Base-by-base conservation (phyloP, 179 eudicot species). In the Pouteria campechiana region DNA sequence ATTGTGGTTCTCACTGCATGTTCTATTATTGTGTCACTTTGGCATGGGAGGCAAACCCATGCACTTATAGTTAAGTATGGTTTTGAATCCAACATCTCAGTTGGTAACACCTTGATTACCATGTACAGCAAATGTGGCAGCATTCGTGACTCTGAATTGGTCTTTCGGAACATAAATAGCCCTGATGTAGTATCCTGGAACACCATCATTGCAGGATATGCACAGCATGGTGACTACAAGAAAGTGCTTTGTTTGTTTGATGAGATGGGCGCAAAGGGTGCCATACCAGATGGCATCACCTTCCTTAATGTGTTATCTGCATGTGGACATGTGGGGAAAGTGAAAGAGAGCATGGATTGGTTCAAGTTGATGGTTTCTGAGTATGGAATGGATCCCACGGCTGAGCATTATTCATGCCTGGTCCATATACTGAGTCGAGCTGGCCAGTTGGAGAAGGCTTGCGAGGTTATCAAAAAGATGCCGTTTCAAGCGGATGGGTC, bases 141-240 rank as follows among this genome's bases (percentile, higher is more conserved):
- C 28, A 54, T 55, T n/a, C 25, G 52, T 16, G 60, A 67, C 15
- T 83, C 78, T 0, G 81, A 82, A 50, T 17, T 39, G 9, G 8
- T 76, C 12, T 87, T 79, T 50, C 31, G 31, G 4, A 36, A 54
- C 8, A 21, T 82, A 28, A 75, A 80, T 11, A 31, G 17, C 18
- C 82, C 65, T 54, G 83, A 87, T 46, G 46, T 79, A n/a, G 69
- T 87, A 17, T 71, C 86, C 35, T 87, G 96, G 96, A 82, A 77
- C 29, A 52, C 83, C 1, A 46, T 83, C 41, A 65, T 83, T 10
- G 76, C 83, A 14, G 94, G 81, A 24, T 69, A 75, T 54, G 94
- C 94, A 25, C 90, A 74, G 40, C 79, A 74, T 50, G 86, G 89
- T 6, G 58, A 70, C 41, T 64, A 70, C 1, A 25, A 24, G 23